phyloP scores from a whole-genome alignment of 1,139 yeast species.

The Pneumocystis oryctolagi region DNA sequence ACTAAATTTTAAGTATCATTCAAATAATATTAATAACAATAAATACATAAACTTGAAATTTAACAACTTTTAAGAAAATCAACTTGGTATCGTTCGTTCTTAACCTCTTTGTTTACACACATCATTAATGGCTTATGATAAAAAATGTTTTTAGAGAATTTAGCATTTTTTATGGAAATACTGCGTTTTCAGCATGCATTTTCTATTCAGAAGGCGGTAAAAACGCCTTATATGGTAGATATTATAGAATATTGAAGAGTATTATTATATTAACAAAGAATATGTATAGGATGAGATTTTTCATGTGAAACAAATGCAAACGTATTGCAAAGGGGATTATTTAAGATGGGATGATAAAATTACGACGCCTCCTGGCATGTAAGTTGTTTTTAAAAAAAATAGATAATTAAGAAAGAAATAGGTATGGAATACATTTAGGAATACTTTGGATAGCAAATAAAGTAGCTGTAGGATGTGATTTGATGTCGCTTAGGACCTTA shows the following conservation, averaged over 20 bases:
- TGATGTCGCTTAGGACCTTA: slow-evolving; percentile 1
- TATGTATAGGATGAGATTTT: slow-evolving; percentile 55
- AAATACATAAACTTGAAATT: neutral
- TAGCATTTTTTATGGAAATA: neutral
- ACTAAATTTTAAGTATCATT: neutral
- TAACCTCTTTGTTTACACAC: neutral
- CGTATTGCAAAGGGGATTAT: slow-evolving; percentile 49
- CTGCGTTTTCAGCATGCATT: neutral
- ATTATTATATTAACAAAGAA: neutral
- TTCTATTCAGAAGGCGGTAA: neutral
- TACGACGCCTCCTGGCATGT: slow-evolving; percentile 94
- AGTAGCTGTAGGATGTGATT: neutral
- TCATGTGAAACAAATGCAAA: slow-evolving; percentile 65
- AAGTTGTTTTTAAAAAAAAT: slow-evolving; percentile 21
- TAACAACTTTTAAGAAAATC: neutral
- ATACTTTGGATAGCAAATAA: neutral
- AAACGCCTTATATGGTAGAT: neutral
- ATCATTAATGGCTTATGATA: neutral
- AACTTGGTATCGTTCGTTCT: too few relatives aligned
- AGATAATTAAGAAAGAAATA: neutral
- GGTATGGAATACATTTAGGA: neutral
- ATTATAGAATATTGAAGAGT: neutral
- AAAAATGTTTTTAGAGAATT: neutral
- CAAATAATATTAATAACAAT: neutral
- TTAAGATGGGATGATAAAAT: slow-evolving; percentile 70